Percentiles rank a stretch among this genome's conserved stretches.
These are phyloP conservation scores for Phycomyces blakesleeanus DNA, from an alignment of 192 early-diverging fungal genomes.

Conservation along the genomic window DNA sequence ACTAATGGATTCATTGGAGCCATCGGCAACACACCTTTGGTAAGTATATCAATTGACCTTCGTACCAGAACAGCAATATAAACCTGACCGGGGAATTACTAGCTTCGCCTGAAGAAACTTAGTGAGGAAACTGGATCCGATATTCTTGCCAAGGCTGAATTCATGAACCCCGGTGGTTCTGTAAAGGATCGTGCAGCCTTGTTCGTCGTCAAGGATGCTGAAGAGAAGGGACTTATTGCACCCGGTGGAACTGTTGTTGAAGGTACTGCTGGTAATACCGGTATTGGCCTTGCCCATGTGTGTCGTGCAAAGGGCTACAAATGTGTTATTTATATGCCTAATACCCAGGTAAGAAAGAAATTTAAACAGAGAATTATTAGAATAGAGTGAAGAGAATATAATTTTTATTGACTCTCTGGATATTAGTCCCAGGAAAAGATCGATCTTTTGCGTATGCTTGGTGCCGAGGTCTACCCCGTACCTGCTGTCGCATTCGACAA, in stretches of 20 bases:
- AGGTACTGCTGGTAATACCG: constrained; percentile 90
- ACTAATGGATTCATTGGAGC: constrained; percentile 76
- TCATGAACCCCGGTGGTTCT: constrained; percentile 94
- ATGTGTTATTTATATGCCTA: constrained; percentile 97
- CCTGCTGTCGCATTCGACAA: constrained; percentile 91
- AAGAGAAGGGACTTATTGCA: constrained; percentile 77
- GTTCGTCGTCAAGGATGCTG: constrained; percentile 92
- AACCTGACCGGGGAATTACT: not conserved
- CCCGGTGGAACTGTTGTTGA: constrained; percentile 88
- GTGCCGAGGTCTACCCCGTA: constrained; percentile 91
- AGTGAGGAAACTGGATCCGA: constrained; percentile 80
- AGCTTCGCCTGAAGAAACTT: constrained; percentile 68
- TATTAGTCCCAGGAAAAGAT: constrained; percentile 89
- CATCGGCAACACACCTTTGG: constrained; percentile 88
- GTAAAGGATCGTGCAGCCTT: constrained; percentile 97
- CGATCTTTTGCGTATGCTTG: constrained; percentile 86
- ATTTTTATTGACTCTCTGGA: too few species aligned
- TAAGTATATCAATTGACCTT: constrained; percentile 36
- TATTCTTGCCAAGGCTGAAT: constrained; percentile 93
- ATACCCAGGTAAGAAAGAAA: constrained; percentile 63
- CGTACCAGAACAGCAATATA: not conserved
- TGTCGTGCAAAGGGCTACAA: constrained; percentile 92
- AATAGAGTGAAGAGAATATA: too few species aligned
- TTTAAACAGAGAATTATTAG: not conserved
- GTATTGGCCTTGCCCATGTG: constrained; percentile 93